These are phyloP conservation scores for Claviceps sp. DNA, from an alignment of 2,329 filamentous ascomycete species.

Conservation along the genomic window DNA sequence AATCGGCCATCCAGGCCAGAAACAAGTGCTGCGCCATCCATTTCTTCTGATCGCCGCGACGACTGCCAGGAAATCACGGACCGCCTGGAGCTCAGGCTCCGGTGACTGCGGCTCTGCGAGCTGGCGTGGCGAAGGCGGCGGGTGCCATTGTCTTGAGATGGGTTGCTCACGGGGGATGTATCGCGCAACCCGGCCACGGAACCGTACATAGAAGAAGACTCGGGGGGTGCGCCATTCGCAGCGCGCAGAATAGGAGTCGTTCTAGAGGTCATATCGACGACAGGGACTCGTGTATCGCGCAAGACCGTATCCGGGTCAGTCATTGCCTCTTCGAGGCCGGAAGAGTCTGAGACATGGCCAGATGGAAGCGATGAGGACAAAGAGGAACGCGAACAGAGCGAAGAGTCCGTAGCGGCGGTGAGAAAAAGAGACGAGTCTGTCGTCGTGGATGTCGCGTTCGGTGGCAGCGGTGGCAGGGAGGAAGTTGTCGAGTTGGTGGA, in stretches of 20 bases:
- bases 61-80: conserved; percentile 19
- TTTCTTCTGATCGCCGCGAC: conserved; percentile 31
- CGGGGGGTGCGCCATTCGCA: conserved; percentile 13
- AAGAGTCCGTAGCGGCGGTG: background rate
- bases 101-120: conserved; percentile 15
- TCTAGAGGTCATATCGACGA: conserved; percentile 21
- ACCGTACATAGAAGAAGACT: conserved; percentile 22
- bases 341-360: conserved; percentile 10
- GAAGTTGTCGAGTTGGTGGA: conserved; percentile 15
- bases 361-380: conserved; percentile 6
- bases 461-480: conserved; percentile 7
- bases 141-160: conserved; percentile 17
- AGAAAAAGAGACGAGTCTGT: background rate
- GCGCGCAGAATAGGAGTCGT: conserved; percentile 23
- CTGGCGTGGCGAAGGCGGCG: conserved; percentile 22
- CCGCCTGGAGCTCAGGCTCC: conserved; percentile 19
- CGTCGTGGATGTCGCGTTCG: conserved; percentile 3
- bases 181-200: conserved; percentile 23
- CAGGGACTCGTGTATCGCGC: conserved; percentile 4
- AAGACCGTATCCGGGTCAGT: conserved; percentile 9
- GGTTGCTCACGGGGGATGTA: conserved; percentile 22
- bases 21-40: conserved; percentile 37
- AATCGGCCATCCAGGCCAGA: conserved; percentile 41
- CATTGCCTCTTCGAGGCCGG: conserved; percentile 16
- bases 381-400: conserved; percentile 5